Percentiles rank a stretch among this genome's conserved stretches.
Evolutionary conservation across 176 grass and related monocot species (phyloP).

Genomic region (Eragrostis curvula): DNA sequence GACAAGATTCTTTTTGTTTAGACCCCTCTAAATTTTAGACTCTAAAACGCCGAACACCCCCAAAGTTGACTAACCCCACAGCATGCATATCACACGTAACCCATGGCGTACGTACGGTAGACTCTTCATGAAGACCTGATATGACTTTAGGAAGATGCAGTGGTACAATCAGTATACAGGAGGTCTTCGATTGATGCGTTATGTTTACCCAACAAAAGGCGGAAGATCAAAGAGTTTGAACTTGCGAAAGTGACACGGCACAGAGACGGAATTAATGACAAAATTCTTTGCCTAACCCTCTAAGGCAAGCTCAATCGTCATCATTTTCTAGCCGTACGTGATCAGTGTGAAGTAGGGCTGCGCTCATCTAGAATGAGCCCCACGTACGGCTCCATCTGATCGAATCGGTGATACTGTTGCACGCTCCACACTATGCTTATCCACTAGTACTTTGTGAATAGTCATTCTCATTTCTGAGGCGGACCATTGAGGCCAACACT

Average conservation of each 20-base stretch:
- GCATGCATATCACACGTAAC: not conserved
- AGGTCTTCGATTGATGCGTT: not conserved
- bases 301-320: not conserved
- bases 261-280: not conserved
- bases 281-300: not conserved
- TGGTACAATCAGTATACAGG: not conserved
- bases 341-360: not conserved
- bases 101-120: not conserved
- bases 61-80: not conserved
- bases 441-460: not conserved
- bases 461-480: not conserved
- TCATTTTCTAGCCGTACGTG: not conserved
- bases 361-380: constrained; percentile 9
- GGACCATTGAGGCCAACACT: not conserved
- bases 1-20: too few species aligned
- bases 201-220: not conserved
- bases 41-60: too few species aligned
- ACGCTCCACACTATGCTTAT: not conserved
- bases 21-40: too few species aligned
- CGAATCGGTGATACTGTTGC: not conserved
- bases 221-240: not conserved
- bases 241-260: not conserved
- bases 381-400: not conserved
- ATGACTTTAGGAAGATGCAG: not conserved
- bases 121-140: not conserved